Base-by-base conservation (phyloP, 2,329 filamentous ascomycete genomes). In the Erysiphe neolycopersici region DNA sequence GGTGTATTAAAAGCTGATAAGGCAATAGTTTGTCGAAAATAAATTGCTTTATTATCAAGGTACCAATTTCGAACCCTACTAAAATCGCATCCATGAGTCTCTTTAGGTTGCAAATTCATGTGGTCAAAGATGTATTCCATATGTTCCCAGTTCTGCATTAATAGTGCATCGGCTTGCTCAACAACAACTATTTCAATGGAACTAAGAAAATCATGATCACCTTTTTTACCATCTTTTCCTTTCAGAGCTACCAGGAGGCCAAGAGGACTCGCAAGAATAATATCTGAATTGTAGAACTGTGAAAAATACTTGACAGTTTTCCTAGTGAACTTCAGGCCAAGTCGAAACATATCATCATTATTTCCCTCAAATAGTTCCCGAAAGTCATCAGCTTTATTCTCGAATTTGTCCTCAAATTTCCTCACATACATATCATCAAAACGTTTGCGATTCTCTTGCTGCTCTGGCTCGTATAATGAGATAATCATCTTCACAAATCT, bases 121-220 rank as follows among this genome's bases (percentile, higher is more conserved):
- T 93, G 82, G 48, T 82, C 75, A 55, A 95, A 85, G 52, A 94
- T 79, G 57, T 80, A 81, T 58, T 91, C 81, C 47, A 94, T 72
- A 56, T 98, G 87, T 54, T 94, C 84, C 85, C 87, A 95, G 58
- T 93, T 95, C 59, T 98, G 89, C 84, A 94, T 94, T 9, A 92
- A 71, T 37, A 94, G 70, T 0, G 84, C 84, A 59, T 95, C 85
- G 12, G 83, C 79, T 60, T 95, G 85, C 58, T 98, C 89, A 47
- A 93, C 68, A 40, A 95, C 67, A 30, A 89, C 75, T 43, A 98
- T 61, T 60, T 98, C 89, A 53, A 98, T 81, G 1, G 87, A 95
- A 45, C 80, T 87, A 13, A 98, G 67, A 57, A 93, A 98, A 59
- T 98, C 89, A 52, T 73, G 76, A 57, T 95, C 87, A 32, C 70